A percentile compares a stretch with the other conserved stretches of the same genome.
These are phyloP conservation scores for Inosperma sp. DNA, from an alignment of 768 basidiomycete genomes.

Conservation along the genomic window DNA sequence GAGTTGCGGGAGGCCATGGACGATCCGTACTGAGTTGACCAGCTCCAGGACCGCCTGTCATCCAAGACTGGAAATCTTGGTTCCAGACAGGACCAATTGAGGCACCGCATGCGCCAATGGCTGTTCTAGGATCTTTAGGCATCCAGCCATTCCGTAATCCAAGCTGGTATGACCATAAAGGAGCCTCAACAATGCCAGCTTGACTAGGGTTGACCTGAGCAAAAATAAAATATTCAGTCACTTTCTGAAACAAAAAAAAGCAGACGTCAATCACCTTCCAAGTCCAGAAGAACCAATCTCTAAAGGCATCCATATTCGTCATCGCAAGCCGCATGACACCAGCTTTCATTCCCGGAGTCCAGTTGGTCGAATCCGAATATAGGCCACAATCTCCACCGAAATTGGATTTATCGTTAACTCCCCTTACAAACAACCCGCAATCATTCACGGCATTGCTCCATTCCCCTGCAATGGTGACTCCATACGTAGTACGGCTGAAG, in stretches of 20 bases:
- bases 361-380: constrained; percentile 36
- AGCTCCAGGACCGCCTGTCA: constrained; percentile 62
- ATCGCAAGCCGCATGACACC: constrained; percentile 52
- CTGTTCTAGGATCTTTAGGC: constrained; percentile 52
- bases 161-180: constrained; percentile 47
- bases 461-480: constrained; percentile 74
- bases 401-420: constrained; percentile 19
- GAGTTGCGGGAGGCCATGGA: constrained; percentile 65
- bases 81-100: constrained; percentile 30
- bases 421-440: constrained; percentile 43
- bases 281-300: constrained; percentile 50
- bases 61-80: constrained; percentile 55
- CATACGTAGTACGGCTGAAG: constrained; percentile 47
- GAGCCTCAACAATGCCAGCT: constrained; percentile 37
- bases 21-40: constrained; percentile 46
- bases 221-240: background rate
- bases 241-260: background rate
- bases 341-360: constrained; percentile 27
- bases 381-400: constrained; percentile 49
- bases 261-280: constrained; percentile 37
- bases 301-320: constrained; percentile 42
- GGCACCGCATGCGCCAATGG: constrained; percentile 55
- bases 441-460: constrained; percentile 68
- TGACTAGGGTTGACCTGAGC: constrained; percentile 34
- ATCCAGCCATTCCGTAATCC: constrained; percentile 40